Conservation (phyloP, 2,329 filamentous ascomycete species). For the Zymoseptoria ardabiliae region DNA sequence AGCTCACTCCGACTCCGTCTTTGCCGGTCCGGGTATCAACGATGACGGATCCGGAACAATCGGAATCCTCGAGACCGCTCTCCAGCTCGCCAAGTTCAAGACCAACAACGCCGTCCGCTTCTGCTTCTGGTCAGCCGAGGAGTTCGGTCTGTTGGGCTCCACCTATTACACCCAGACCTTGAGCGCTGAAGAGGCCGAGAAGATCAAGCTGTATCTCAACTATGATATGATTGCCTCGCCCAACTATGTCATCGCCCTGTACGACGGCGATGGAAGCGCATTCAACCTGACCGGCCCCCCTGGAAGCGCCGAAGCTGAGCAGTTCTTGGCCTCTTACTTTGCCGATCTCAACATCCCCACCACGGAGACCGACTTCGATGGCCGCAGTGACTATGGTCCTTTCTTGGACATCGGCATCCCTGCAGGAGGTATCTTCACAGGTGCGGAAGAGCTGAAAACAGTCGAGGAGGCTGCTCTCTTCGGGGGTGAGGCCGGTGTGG, state of each 20-base stretch:
- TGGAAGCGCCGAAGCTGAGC: slow-evolving; percentile 62
- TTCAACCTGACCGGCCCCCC: slow-evolving; percentile 49
- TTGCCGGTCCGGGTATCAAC: slow-evolving; percentile 63
- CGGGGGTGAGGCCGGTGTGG: slow-evolving; percentile 57
- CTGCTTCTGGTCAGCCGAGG: slow-evolving; percentile 57
- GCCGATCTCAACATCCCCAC: slow-evolving; percentile 54
- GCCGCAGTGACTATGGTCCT: slow-evolving; percentile 70
- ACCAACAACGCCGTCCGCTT: slow-evolving; percentile 66
- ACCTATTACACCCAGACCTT: slow-evolving; percentile 45
- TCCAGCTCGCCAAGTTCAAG: slow-evolving; percentile 60
- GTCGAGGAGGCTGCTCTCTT: slow-evolving; percentile 57
- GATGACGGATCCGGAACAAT: slow-evolving; percentile 66
- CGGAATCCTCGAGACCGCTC: slow-evolving; percentile 52
- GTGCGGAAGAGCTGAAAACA: slow-evolving; percentile 71
- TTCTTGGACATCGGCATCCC: slow-evolving; percentile 62
- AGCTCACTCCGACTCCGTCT: slow-evolving; percentile 55
- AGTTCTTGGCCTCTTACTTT: slow-evolving; percentile 64
- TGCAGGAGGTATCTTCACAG: slow-evolving; percentile 67
- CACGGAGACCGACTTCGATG: slow-evolving; percentile 67
- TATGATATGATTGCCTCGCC: slow-evolving; percentile 64
- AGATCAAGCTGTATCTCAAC: slow-evolving; percentile 61
- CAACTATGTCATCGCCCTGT: slow-evolving; percentile 51
- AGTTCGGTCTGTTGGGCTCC: slow-evolving; percentile 56
- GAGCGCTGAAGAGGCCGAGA: slow-evolving; percentile 44
- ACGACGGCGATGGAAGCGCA: slow-evolving; percentile 51